Base-by-base conservation (phyloP, 805 yeast species). In the Saccharomycopsis fodiens region DNA sequence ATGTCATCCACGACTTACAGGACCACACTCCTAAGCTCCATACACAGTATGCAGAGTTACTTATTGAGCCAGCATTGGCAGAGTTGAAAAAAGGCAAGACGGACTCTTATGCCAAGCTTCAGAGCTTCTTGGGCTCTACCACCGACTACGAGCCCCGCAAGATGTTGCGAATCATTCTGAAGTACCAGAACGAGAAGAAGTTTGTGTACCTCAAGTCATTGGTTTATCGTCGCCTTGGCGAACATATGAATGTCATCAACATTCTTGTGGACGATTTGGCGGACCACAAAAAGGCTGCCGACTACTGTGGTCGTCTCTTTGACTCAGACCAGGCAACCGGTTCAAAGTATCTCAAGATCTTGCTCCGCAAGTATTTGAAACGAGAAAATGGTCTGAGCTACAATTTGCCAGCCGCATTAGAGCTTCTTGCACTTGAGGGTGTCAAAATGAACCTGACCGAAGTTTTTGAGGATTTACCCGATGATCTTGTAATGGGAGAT, bases 231-330 rank as follows among this genome's bases (percentile, higher is more conserved):
- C 72, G 76, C 48, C 56, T 83, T 36, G 79, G 76, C 1, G 76
- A 76, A 43, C 85, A 85, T 56, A 69, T 70, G 8, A 72, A 76
- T 41, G 80, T 86, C 0, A 63, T 91, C 15, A 74, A 76, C 45
- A 73, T 86, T 2, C 67, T 79, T 21, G 77, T 76, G 39, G 68
- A 73, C 41, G 77, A 78, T 17, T 60, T 85, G 38, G 62, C 73
- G 3, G 82, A 82, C 56, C 69, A 75, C 40, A 61, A 61, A 17
- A 64, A 67, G n/a, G 84, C 95, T 0, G 70, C 82, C 49, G 57
- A 63, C 2, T 84, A 84, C 55, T 80, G 93, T 51, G 60, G 72
- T 1, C 64, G 65, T 3, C 17, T 40, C 19, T 40, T 16, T 40
- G 20, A n/a, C 8, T 22, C 29, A 6, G 31, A 40, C 19, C 15